phyloP scores from a whole-genome alignment of 208 protist genomes.

The Perkinsela sp. region DNA sequence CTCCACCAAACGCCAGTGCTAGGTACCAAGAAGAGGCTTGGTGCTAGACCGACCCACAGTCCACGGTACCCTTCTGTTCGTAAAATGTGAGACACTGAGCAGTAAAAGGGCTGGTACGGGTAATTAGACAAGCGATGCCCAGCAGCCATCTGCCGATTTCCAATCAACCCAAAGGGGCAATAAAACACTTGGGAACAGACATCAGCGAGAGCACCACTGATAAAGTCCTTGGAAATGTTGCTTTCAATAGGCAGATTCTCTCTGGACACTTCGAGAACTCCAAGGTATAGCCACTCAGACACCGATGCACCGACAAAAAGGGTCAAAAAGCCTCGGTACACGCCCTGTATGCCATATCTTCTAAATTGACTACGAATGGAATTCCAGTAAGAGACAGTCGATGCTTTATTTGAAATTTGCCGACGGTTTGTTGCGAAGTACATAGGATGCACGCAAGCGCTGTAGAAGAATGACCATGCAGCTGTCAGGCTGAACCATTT shows the following conservation, averaged over 20 bases:
- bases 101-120: background rate
- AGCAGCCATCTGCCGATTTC: slow-evolving; percentile 39
- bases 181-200: slow-evolving; percentile 24
- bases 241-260: slow-evolving; percentile 13
- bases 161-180: slow-evolving; percentile 39
- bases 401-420: background rate
- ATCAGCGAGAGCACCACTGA: slow-evolving; percentile 26
- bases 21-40: background rate
- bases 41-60: background rate
- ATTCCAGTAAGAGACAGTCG: background rate
- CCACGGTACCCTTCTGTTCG: background rate
- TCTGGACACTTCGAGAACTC: slow-evolving; percentile 28
- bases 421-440: background rate
- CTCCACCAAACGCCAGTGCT: background rate
- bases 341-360: background rate
- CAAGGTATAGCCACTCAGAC: slow-evolving; percentile 33
- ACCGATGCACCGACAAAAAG: background rate
- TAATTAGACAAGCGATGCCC: background rate
- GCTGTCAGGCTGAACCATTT: background rate
- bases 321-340: background rate
- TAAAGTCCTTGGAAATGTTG: slow-evolving; percentile 13
- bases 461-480: background rate
- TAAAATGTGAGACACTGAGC: background rate
- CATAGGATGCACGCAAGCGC: background rate
- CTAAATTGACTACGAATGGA: background rate